Percentiles rank a stretch among this genome's conserved stretches.
Evolutionary conservation across 345 rosid genomes (phyloP).

Genomic region (Angophora floribunda): DNA sequence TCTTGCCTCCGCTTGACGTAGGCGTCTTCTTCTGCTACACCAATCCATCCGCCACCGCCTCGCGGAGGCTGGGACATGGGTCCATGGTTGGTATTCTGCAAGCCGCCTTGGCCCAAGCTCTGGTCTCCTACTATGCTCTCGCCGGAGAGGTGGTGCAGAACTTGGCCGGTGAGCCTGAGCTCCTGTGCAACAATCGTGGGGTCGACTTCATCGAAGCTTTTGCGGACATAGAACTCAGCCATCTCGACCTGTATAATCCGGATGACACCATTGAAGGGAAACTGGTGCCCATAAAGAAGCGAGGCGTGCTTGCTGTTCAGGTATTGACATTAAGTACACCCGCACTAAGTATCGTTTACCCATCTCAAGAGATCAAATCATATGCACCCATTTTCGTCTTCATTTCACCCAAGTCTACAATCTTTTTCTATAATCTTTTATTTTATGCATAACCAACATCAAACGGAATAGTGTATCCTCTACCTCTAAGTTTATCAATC

Average conservation of each 20-base stretch:
- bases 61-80: neutral
- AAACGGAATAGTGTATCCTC: too few species aligned
- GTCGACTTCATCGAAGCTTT: too few species aligned
- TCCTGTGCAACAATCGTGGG: too few species aligned
- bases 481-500: too few species aligned
- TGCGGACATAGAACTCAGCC: neutral
- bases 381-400: too few species aligned
- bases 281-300: slow-evolving; percentile 41
- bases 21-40: slow-evolving; percentile 60
- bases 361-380: too few species aligned
- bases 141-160: too few species aligned
- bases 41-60: neutral
- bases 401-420: too few species aligned
- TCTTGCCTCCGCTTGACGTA: slow-evolving; percentile 59
- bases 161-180: too few species aligned
- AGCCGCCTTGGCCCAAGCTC: slow-evolving; percentile 47
- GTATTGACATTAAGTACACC: neutral
- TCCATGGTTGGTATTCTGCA: slow-evolving; percentile 29
- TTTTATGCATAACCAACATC: too few species aligned
- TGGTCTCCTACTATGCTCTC: slow-evolving; percentile 4
- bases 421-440: too few species aligned
- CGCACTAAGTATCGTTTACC: too few species aligned
- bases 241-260: slow-evolving; percentile 59
- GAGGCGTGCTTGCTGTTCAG: slow-evolving; percentile 63
- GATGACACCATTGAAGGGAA: slow-evolving; percentile 57